These are phyloP conservation scores for Pythium chondricola DNA, from an alignment of 352 stramenopile genomes.

Conservation along the genomic window DNA sequence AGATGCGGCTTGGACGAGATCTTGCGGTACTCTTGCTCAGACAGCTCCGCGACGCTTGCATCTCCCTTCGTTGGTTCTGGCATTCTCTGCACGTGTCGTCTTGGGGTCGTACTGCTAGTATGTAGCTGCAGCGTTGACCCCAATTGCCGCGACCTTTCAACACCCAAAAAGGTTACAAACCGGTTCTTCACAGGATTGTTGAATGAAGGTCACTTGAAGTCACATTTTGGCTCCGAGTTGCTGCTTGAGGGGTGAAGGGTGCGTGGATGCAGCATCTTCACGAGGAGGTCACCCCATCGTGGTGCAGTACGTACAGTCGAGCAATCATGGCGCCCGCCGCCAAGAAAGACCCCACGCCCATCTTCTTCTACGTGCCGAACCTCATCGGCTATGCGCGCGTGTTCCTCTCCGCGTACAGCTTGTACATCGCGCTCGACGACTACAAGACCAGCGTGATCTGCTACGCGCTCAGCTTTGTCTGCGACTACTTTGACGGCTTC, in stretches of 20 bases:
- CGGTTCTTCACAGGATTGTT: no score
- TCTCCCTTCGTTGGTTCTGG: slow-evolving; percentile 46
- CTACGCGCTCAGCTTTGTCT: slow-evolving; percentile 95
- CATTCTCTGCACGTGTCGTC: no score
- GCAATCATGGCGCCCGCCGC: neutral
- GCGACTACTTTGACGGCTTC: slow-evolving; percentile 97
- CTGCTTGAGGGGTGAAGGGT: neutral
- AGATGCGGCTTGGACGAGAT: slow-evolving; percentile 77
- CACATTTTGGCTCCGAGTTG: neutral
- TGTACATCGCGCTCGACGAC: slow-evolving; percentile 69
- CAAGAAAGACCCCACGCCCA: slow-evolving; percentile 43
- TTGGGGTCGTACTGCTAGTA: no score
- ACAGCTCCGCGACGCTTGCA: slow-evolving; percentile 33
- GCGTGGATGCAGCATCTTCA: no score
- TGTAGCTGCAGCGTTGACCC: no score
- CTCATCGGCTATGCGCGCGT: slow-evolving; percentile 94
- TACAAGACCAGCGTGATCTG: slow-evolving; percentile 77
- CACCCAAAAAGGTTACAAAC: neutral
- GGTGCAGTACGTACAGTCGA: neutral
- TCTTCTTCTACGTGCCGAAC: slow-evolving; percentile 96
- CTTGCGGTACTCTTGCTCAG: slow-evolving; percentile 77
- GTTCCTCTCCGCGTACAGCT: slow-evolving; percentile 76
- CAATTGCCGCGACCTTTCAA: no score
- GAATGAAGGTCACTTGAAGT: neutral
- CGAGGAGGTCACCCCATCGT: no score